Conservation (phyloP, 2,329 filamentous ascomycete species). For the Penicillium sp. region DNA sequence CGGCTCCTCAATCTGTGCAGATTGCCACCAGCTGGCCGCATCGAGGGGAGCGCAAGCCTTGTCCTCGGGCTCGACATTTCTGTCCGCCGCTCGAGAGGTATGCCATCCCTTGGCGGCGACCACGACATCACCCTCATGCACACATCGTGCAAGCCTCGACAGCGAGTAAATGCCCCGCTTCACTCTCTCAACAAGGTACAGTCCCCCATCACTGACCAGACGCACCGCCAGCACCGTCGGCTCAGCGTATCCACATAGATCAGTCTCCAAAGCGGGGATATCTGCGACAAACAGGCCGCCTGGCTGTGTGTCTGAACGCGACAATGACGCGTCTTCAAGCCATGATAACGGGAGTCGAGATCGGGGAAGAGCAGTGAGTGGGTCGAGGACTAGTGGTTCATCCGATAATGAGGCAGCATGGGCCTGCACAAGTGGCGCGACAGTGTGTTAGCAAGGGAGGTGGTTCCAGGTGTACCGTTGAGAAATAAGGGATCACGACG, state of each 20-base stretch:
- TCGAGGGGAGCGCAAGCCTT: conserved; percentile 3
- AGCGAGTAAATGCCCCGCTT: conserved; percentile 43
- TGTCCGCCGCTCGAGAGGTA: conserved; percentile 4
- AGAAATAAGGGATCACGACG: conserved; percentile 7
- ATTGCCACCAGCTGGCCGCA: conserved; percentile 35
- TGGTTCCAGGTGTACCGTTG: neutral
- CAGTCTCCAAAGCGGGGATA: conserved; percentile 36
- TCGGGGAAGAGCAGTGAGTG: conserved; percentile 38
- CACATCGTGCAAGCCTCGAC: conserved; percentile 32
- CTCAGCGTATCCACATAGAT: conserved; percentile 24
- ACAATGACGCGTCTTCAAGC: conserved; percentile 37
- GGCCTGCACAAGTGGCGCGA: conserved; percentile 25
- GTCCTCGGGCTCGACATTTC: conserved; percentile 4
- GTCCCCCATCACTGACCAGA: conserved; percentile 27
- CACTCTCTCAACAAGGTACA: conserved; percentile 42
- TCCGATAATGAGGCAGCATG: conserved; percentile 37
- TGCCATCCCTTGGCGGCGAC: conserved; percentile 38
- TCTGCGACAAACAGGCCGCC: conserved; percentile 41
- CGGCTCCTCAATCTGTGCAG: conserved; percentile 35
- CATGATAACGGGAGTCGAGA: conserved; percentile 40
- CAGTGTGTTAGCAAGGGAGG: conserved; percentile 2
- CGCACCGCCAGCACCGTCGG: conserved; percentile 36
- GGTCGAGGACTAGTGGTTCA: conserved; percentile 34
- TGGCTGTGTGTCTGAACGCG: conserved; percentile 28
- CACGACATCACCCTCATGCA: conserved; percentile 40